phyloP scores from a whole-genome alignment of 2,329 filamentous ascomycete genomes.

The Colletotrichum noveboracense region DNA sequence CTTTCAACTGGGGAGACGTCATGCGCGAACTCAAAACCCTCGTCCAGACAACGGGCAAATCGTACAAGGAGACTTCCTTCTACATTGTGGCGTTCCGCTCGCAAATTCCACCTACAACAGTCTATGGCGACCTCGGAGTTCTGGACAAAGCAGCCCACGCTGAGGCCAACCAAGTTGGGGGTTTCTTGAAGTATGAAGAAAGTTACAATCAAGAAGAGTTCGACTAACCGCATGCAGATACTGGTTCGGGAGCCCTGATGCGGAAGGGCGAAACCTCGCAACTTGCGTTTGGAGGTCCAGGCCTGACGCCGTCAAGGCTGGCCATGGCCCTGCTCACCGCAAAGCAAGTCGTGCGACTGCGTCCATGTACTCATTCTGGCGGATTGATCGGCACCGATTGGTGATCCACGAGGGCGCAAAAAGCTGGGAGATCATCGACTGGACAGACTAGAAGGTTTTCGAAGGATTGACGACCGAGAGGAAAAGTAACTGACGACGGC shows the following conservation, averaged over 20 bases:
- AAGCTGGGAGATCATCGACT: constrained; percentile 68
- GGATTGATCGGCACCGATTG: constrained; percentile 73
- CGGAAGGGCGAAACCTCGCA: constrained; percentile 76
- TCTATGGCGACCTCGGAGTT: constrained; percentile 70
- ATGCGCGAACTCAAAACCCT: constrained; percentile 63
- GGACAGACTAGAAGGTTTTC: constrained; percentile 44
- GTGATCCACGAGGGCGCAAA: constrained; percentile 69
- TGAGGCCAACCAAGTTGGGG: constrained; percentile 80
- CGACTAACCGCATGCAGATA: constrained; percentile 58
- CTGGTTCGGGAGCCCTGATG: constrained; percentile 83
- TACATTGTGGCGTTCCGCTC: constrained; percentile 89
- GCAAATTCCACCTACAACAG: constrained; percentile 64
- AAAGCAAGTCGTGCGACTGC: constrained; percentile 70
- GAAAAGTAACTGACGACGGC: neutral
- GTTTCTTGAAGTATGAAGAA: constrained; percentile 70
- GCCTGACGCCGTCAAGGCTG: constrained; percentile 64
- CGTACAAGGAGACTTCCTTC: constrained; percentile 71
- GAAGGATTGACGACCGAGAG: neutral
- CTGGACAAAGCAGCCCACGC: constrained; percentile 81
- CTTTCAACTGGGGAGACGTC: constrained; percentile 78
- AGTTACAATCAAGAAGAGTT: neutral
- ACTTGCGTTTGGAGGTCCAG: constrained; percentile 74
- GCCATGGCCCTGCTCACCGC: constrained; percentile 62
- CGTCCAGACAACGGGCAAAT: constrained; percentile 44
- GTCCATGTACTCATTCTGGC: constrained; percentile 70